These are phyloP conservation scores for Trypanosoma vivax DNA, from an alignment of 208 protist genomes.

Conservation along the genomic window DNA sequence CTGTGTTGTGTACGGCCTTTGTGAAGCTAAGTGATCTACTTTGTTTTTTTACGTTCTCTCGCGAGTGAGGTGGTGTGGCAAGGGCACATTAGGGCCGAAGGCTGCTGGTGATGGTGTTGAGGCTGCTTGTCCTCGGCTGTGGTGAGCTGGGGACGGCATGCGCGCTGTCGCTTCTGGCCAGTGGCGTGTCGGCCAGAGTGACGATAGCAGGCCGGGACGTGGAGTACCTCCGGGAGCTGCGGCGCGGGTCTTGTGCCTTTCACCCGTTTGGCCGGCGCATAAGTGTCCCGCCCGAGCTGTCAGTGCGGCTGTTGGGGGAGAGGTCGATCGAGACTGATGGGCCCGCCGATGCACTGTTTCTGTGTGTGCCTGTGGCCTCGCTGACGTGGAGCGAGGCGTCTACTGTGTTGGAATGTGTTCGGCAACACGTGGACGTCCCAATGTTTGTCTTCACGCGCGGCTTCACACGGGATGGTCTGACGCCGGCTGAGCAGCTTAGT, in stretches of 20 bases:
- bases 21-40: no score
- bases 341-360: constrained; percentile 14
- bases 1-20: no score
- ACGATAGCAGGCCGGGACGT: constrained; percentile 17
- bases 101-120: constrained; percentile 2
- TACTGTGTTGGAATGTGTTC: constrained; percentile 3
- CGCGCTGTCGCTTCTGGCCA: constrained; percentile 47
- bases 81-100: not conserved
- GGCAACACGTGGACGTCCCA: constrained; percentile 3
- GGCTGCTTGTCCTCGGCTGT: constrained; percentile 44
- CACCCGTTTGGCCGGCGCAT: constrained; percentile 4
- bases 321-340: constrained; percentile 8
- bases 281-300: constrained; percentile 8
- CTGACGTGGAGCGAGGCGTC: not conserved
- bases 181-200: constrained; percentile 4
- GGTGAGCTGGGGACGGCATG: constrained; percentile 69
- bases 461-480: constrained; percentile 13
- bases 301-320: constrained; percentile 11
- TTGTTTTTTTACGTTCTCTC: no score
- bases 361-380: constrained; percentile 22
- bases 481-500: constrained; percentile 10
- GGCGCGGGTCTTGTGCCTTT: constrained; percentile 13
- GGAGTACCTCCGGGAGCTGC: constrained; percentile 23
- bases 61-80: no score
- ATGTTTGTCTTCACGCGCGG: constrained; percentile 19